These are phyloP conservation scores for Aspergillus mulundensis DNA, from an alignment of 495 filamentous ascomycete species.

Conservation along the genomic window DNA sequence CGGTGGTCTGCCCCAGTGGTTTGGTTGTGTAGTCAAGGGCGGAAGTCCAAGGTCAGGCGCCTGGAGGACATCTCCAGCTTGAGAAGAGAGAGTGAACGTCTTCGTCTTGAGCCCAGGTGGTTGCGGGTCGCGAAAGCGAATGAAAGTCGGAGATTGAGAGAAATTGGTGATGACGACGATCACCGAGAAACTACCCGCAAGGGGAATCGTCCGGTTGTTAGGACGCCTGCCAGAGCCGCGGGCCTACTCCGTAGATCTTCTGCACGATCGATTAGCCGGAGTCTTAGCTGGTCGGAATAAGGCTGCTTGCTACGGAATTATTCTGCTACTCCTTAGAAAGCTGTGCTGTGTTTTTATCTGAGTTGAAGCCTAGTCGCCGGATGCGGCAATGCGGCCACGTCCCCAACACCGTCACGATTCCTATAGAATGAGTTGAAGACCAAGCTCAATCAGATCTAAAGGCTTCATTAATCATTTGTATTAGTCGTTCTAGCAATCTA, in stretches of 20 bases:
- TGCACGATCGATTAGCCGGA: neutral
- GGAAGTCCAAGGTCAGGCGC: neutral
- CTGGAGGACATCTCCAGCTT: neutral
- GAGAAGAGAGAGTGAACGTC: neutral
- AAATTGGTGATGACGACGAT: neutral
- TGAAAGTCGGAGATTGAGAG: neutral
- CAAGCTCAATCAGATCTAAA: too few relatives aligned
- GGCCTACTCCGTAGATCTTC: neutral
- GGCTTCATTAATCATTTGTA: neutral
- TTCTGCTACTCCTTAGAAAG: neutral
- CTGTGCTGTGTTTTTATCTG: neutral
- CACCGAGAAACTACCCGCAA: neutral
- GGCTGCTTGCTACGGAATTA: neutral
- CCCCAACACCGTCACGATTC: too few relatives aligned
- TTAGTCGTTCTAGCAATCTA: neutral
- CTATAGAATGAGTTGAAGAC: too few relatives aligned
- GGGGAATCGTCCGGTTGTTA: neutral
- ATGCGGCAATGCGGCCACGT: constrained; percentile 1
- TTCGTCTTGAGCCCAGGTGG: neutral
- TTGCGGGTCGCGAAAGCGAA: neutral
- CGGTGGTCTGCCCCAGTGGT: neutral
- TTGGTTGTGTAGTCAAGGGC: too few relatives aligned
- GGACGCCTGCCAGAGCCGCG: neutral
- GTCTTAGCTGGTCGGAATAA: neutral
- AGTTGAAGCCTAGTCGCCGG: neutral